phyloP scores from a whole-genome alignment of 2,329 filamentous ascomycete genomes.

The Gremmenia infestans region DNA sequence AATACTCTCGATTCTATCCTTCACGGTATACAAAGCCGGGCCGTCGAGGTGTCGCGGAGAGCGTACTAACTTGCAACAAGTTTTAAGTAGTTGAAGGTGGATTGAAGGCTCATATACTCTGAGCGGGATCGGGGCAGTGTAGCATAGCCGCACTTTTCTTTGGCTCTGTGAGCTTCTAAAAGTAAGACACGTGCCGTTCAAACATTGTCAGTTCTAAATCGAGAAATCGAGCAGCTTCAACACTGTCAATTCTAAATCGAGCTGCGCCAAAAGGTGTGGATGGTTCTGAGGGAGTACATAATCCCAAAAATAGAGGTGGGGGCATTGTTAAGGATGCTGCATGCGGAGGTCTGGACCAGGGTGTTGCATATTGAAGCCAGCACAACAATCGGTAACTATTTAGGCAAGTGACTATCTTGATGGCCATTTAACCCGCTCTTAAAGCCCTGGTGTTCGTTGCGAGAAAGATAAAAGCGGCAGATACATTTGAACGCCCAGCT shows the following conservation, averaged over 20 bases:
- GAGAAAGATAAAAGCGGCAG: neutral
- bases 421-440: too few relatives aligned
- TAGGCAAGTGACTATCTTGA: too few relatives aligned
- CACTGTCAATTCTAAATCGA: neutral
- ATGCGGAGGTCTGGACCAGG: neutral
- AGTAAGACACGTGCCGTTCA: neutral
- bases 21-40: neutral
- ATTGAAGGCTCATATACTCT: neutral
- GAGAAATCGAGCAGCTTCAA: neutral
- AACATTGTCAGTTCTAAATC: neutral
- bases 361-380: neutral
- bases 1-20: neutral
- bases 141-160: neutral
- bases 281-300: neutral
- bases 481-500: neutral
- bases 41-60: neutral
- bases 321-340: neutral
- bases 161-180: neutral
- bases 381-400: neutral
- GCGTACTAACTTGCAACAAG: neutral
- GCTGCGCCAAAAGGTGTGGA: neutral
- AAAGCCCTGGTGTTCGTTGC: too few relatives aligned
- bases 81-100: neutral
- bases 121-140: neutral
- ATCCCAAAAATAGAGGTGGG: neutral